Evolutionary conservation across 768 basidiomycete genomes (phyloP).

Genomic region (Boletus reticulatus): DNA sequence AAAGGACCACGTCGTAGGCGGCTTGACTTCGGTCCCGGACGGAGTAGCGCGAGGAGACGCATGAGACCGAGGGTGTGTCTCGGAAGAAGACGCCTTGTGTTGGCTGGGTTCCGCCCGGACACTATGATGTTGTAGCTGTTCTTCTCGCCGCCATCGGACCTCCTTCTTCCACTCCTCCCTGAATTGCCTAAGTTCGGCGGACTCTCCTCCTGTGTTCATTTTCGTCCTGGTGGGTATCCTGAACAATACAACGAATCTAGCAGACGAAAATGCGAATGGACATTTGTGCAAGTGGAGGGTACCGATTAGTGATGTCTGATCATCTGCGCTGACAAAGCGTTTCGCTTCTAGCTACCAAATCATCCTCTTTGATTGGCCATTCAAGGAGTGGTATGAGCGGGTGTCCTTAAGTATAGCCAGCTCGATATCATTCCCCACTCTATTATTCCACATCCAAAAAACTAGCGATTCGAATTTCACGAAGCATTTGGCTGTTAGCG

Average conservation of each 20-base stretch:
- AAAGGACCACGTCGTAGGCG: conserved; percentile 9
- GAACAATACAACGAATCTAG: not conserved
- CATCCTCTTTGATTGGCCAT: too few species aligned
- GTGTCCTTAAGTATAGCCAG: too few species aligned
- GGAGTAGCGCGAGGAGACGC: not conserved
- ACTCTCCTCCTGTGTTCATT: conserved; percentile 37
- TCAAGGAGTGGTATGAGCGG: too few species aligned
- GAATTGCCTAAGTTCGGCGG: conserved; percentile 65
- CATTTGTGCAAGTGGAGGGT: not conserved
- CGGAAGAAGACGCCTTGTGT: conserved; percentile 1
- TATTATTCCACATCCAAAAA: too few species aligned
- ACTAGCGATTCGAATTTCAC: too few species aligned
- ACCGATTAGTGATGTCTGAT: not conserved
- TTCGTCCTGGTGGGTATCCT: not conserved
- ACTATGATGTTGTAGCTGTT: conserved; percentile 10
- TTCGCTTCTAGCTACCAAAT: too few species aligned
- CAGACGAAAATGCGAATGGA: not conserved
- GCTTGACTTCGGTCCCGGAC: conserved; percentile 4
- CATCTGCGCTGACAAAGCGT: too few species aligned
- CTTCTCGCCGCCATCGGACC: conserved; percentile 38
- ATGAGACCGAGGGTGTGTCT: conserved; percentile 4
- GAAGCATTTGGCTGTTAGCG: too few species aligned
- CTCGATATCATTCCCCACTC: too few species aligned
- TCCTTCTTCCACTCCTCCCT: conserved; percentile 74
- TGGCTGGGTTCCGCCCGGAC: not conserved